Percentiles rank a stretch among this genome's conserved stretches.
Evolutionary conservation across 2,329 filamentous ascomycete species (phyloP).

Genomic region (Epichloe amarillans): DNA sequence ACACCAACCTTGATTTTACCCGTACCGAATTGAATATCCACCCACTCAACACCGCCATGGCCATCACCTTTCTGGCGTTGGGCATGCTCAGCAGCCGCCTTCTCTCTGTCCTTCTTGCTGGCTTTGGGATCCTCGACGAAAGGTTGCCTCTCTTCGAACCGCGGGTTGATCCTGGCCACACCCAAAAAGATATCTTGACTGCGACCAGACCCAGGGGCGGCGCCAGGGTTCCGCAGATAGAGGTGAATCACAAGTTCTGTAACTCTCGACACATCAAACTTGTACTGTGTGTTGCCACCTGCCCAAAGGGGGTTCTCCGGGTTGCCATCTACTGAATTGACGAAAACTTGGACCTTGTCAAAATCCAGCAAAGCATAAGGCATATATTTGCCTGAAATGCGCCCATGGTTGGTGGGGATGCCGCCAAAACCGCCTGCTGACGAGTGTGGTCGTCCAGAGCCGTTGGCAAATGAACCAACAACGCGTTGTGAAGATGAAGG

Average conservation of each 20-base stretch:
- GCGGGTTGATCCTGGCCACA: slow-evolving; percentile 78
- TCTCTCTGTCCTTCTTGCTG: slow-evolving; percentile 76
- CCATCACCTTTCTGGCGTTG: slow-evolving; percentile 34
- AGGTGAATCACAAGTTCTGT: slow-evolving; percentile 85
- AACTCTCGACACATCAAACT: slow-evolving; percentile 93
- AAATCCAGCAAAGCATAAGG: slow-evolving; percentile 96
- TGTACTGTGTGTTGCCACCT: slow-evolving; percentile 97
- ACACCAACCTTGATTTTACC: slow-evolving; percentile 86
- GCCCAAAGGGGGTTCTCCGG: slow-evolving; percentile 95
- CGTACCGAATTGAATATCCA: slow-evolving; percentile 78
- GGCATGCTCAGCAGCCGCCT: slow-evolving; percentile 55
- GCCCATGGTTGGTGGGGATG: slow-evolving; percentile 84
- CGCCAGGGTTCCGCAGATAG: slow-evolving; percentile 85
- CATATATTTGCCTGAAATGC: slow-evolving; percentile 91
- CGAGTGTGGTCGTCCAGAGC: slow-evolving; percentile 62
- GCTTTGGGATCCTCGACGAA: slow-evolving; percentile 69
- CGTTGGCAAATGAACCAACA: slow-evolving; percentile 50
- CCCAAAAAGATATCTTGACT: slow-evolving; percentile 96
- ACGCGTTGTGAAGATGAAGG: slow-evolving; percentile 43
- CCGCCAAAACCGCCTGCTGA: slow-evolving; percentile 70
- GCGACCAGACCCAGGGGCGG: slow-evolving; percentile 71
- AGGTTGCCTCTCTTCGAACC: slow-evolving; percentile 66
- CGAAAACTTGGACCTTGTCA: slow-evolving; percentile 97
- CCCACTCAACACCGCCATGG: slow-evolving; percentile 74
- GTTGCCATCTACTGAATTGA: slow-evolving; percentile 88